Evolutionary conservation across 2,329 filamentous ascomycete genomes (phyloP).

Genomic region (Fusarium sp.): DNA sequence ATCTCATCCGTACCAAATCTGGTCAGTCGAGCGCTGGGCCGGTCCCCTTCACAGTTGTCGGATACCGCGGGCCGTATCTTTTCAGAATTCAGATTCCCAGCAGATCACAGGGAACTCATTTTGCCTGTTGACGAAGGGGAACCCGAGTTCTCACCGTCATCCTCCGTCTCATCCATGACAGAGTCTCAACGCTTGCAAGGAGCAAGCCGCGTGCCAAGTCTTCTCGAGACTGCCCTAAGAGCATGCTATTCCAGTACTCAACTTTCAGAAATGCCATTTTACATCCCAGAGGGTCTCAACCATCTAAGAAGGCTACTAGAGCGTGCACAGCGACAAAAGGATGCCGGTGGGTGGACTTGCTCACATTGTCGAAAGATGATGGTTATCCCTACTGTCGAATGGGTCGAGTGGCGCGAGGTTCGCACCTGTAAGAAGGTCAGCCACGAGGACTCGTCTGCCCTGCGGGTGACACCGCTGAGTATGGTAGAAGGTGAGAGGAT

Average conservation of each 20-base stretch:
- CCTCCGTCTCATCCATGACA: conserved; percentile 15
- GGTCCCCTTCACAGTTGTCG: conserved; percentile 49
- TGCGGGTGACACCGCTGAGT: conserved; percentile 45
- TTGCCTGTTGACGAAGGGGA: conserved; percentile 41
- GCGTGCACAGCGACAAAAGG: conserved; percentile 55
- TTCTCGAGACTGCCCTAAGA: conserved; percentile 63
- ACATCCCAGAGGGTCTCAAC: conserved; percentile 56
- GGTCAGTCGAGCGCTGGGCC: conserved; percentile 44
- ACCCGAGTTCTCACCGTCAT: conserved; percentile 15
- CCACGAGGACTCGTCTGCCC: conserved; percentile 10
- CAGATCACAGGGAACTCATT: conserved; percentile 28
- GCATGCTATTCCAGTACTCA: conserved; percentile 58
- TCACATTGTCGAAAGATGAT: conserved; percentile 62
- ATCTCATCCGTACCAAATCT: conserved; percentile 30
- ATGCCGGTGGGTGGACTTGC: conserved; percentile 63
- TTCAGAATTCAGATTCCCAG: conserved; percentile 48
- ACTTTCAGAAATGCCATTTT: conserved; percentile 55
- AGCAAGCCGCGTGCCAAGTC: conserved; percentile 57
- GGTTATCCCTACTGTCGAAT: conserved; percentile 64
- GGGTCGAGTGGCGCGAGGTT: conserved; percentile 71
- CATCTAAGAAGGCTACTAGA: conserved; percentile 56
- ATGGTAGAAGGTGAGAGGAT: conserved; percentile 50
- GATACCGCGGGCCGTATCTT: conserved; percentile 47
- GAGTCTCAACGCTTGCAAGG: conserved; percentile 25
- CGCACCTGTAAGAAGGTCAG: conserved; percentile 30